Evolutionary conservation across 2,329 filamentous ascomycete genomes (phyloP), one percentile per base, ranked within the genome.

Genomic region (Apiospora hydei): DNA sequence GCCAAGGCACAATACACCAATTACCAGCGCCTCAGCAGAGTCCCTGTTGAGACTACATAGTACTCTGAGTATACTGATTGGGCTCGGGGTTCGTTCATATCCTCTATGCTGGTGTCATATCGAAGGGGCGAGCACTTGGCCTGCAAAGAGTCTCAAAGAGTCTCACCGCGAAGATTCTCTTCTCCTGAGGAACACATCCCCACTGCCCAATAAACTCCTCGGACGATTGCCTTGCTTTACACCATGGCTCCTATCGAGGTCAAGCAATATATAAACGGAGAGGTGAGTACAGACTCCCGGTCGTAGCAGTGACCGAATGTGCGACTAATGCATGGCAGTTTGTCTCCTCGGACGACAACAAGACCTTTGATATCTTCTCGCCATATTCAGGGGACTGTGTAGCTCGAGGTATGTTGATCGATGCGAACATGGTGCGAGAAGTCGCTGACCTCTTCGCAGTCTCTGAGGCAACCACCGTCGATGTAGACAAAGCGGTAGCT

Each of bases 401-500:
- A 41, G 74, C 71, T 24, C 71, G 72, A 43, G 71, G 72, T 74
- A 64, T 44, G 67, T 51, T 26, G 7, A 10, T 13, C n/a, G 1
- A 14, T 18, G 8, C n/a, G 8, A 11, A 47, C 30, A 24, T 6
- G 46, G n/a, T 30, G 43, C n/a, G 41, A 47, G 18, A 26, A 46
- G 10, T n/a, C n/a, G 5, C 68, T 53, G 10, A 46, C 43, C 7
- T n/a, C 2, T 38, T 4, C 16, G 8, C 26, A 73, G 72, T 73
- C 46, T 71, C 72, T 26, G 72, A 73, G 49, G 76, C 77, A 18
- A 73, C 74, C 14, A 26, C 70, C 26, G 76, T 76, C 41, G 77
- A 79, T 74, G 75, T 78, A 34, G 73, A 79, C 69, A 71, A 49
- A 24, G 77, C 77, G 21, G 77, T 79, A 30, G 74, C 51, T 6